Conservation (phyloP, 1,139 yeast genomes). For the Diutina scorzettiae region DNA sequence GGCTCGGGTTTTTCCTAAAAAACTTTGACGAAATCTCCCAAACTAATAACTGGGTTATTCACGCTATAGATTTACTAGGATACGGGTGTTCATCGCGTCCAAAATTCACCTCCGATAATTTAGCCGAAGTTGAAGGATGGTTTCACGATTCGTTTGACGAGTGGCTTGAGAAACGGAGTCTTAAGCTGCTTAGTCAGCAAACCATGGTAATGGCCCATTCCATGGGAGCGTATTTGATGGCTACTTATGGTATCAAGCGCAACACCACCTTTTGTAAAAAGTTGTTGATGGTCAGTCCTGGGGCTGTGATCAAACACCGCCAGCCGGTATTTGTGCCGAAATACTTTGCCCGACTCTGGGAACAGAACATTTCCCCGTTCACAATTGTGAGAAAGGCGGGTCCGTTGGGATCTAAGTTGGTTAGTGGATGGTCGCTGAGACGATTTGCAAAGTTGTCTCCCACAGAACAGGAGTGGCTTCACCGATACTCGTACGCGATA, state of each 20-base stretch:
- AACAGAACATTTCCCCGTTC: conserved; percentile 60
- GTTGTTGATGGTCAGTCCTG: conserved; percentile 46
- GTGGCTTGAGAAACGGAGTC: conserved; percentile 30
- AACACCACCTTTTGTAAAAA: conserved; percentile 34
- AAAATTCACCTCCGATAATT: conserved; percentile 14
- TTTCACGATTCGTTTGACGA: conserved; percentile 37
- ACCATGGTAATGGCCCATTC: conserved; percentile 45
- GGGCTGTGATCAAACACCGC: conserved; percentile 45
- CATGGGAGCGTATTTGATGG: conserved; percentile 49
- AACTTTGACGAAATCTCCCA: conserved; percentile 35
- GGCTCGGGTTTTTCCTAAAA: conserved; percentile 57
- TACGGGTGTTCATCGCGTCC: conserved; percentile 68
- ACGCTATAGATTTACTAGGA: conserved; percentile 64
- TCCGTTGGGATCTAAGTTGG: conserved; percentile 55
- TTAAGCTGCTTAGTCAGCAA: conserved; percentile 17
- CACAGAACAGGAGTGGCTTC: conserved; percentile 34
- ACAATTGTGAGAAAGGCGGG: conserved; percentile 51
- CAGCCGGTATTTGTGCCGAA: conserved; percentile 38
- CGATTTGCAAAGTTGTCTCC: conserved; percentile 41
- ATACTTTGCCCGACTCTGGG: conserved; percentile 62
- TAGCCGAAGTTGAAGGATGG: conserved; percentile 34
- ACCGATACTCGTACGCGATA: conserved; percentile 56
- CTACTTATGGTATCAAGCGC: conserved; percentile 31
- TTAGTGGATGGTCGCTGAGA: conserved; percentile 69
- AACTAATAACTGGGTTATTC: conserved; percentile 46